A percentile compares a stretch with the other conserved stretches of the same genome.
These are phyloP conservation scores for Apiotrichum porosum DNA, from an alignment of 1,284 basidiomycete species.

Conservation along the genomic window DNA sequence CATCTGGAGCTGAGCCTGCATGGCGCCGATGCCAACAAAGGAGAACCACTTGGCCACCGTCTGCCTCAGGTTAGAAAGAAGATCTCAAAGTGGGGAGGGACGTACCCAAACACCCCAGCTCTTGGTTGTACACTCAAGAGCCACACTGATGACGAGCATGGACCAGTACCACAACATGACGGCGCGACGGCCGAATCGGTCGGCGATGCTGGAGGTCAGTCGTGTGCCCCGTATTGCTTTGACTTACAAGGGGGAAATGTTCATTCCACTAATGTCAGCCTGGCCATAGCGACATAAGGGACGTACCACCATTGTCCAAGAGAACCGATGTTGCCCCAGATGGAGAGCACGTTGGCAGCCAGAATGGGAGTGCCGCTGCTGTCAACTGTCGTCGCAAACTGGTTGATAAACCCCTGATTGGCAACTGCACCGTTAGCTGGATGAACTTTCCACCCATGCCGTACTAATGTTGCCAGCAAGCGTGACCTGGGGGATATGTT, in stretches of 20 bases:
- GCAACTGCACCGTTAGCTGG: constrained; percentile 14
- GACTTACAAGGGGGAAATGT: constrained; percentile 9
- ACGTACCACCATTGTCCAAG: no score
- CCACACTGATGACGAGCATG: constrained; percentile 1
- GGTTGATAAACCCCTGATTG: constrained; percentile 16
- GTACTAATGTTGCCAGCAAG: no score
- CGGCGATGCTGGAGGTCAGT: no score
- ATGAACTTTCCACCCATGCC: no score
- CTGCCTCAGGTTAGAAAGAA: constrained; percentile 12
- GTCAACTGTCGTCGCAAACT: not conserved
- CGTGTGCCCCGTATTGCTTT: no score
- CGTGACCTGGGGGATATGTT: no score
- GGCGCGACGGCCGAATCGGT: constrained; percentile 16
- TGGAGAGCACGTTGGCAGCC: no score
- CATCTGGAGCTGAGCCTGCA: constrained; percentile 19
- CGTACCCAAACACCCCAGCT: no score
- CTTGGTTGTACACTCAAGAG: no score
- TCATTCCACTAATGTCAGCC: constrained; percentile 20
- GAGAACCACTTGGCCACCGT: constrained; percentile 12
- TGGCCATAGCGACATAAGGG: no score
- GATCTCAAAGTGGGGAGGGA: no score
- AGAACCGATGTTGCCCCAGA: constrained; percentile 16
- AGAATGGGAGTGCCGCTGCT: no score
- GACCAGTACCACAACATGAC: constrained; percentile 16
- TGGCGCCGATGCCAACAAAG: constrained; percentile 20